Evolutionary conservation across 495 filamentous ascomycete species (phyloP).

Genomic region (Usnea hakonensis): DNA sequence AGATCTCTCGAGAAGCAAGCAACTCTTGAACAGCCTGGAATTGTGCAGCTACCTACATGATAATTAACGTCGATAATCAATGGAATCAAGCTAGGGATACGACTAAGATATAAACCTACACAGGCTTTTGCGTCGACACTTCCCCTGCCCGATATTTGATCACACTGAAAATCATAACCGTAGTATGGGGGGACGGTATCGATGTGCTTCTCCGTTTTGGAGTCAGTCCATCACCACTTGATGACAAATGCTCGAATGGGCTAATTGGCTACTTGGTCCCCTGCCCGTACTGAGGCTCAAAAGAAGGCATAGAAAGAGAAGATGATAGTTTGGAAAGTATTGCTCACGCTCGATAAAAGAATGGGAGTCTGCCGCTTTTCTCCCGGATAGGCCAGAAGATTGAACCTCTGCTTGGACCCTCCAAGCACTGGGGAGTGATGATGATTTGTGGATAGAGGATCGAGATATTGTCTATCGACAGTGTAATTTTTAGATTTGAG

Average conservation of each 20-base stretch:
- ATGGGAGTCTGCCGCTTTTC: conserved; percentile 49
- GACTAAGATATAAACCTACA: too few relatives aligned
- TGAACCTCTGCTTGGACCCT: conserved; percentile 41
- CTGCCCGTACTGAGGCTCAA: not conserved
- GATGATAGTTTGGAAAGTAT: not conserved
- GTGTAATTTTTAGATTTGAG: conserved; percentile 58
- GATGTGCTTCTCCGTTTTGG: conserved; percentile 43
- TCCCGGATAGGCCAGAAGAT: conserved; percentile 71
- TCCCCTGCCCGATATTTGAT: conserved; percentile 64
- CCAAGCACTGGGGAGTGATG: not conserved
- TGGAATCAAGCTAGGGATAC: too few relatives aligned
- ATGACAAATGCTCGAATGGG: too few relatives aligned
- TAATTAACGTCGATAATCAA: too few relatives aligned
- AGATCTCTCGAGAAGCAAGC: conserved; percentile 35
- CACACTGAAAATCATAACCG: conserved; percentile 40
- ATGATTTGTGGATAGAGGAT: conserved; percentile 18
- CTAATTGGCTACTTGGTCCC: not conserved
- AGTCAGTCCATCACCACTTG: not conserved
- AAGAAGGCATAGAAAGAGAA: not conserved
- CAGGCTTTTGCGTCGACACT: conserved; percentile 85
- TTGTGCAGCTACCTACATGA: conserved; percentile 71
- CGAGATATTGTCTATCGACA: conserved; percentile 53
- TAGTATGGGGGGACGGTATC: conserved; percentile 65
- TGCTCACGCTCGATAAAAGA: conserved; percentile 51
- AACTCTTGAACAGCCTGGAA: conserved; percentile 60